A percentile compares a stretch with the other conserved stretches of the same genome.
Conservation (phyloP, 352 stramenopile species). For the Phytophthora pseudosyringae region DNA sequence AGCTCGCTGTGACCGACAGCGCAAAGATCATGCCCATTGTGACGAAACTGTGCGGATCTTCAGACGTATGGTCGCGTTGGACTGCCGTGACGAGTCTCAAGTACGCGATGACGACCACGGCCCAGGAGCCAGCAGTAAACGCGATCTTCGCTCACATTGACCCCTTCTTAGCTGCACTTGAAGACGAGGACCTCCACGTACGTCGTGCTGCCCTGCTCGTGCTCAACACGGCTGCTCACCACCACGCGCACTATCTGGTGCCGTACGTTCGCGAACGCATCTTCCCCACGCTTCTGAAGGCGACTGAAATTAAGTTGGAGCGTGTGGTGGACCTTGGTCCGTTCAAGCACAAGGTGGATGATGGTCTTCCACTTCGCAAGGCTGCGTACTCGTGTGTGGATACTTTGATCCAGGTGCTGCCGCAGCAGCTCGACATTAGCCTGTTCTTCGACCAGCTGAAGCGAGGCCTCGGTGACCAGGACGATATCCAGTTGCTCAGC, state of each 20-base stretch:
- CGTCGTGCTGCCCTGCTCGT: conserved; percentile 95
- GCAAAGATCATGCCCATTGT: conserved; percentile 91
- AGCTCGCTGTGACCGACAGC: conserved; percentile 92
- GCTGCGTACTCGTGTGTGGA: conserved; percentile 95
- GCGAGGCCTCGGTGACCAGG: conserved; percentile 91
- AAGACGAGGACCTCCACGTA: conserved; percentile 96
- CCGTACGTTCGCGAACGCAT: conserved; percentile 88
- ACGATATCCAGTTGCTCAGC: conserved; percentile 97
- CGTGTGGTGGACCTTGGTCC: conserved; percentile 97
- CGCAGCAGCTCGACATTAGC: conserved; percentile 91
- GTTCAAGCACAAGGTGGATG: conserved; percentile 98
- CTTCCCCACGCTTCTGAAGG: conserved; percentile 91
- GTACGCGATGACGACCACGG: conserved; percentile 70
- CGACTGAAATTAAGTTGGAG: conserved; percentile 95
- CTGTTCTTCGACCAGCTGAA: conserved; percentile 95
- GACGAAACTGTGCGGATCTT: conserved; percentile 74
- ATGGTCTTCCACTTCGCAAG: conserved; percentile 87
- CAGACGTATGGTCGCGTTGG: conserved; percentile 76
- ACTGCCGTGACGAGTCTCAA: conserved; percentile 95
- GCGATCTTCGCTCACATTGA: conserved; percentile 79
- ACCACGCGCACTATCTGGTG: conserved; percentile 88
- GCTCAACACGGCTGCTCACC: conserved; percentile 96
- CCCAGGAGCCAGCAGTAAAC: conserved; percentile 42
- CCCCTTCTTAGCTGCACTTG: conserved; percentile 92
- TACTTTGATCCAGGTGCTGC: conserved; percentile 95